These are phyloP conservation scores for Macadamia integrifolia DNA, from an alignment of 164 flowering plant genomes.

Conservation along the genomic window DNA sequence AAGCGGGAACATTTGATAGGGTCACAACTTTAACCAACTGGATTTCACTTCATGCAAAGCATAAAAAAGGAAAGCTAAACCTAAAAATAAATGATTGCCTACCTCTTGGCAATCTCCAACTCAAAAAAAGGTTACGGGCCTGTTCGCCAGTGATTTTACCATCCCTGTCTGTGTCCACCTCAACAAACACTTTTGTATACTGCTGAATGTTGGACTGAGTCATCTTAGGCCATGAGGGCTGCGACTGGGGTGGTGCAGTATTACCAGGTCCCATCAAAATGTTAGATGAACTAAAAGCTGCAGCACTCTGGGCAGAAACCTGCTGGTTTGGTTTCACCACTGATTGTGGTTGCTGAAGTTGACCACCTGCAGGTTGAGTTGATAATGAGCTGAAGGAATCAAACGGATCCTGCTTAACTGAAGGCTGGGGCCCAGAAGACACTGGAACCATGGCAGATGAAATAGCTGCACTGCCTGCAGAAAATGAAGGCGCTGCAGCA, in stretches of 20 bases:
- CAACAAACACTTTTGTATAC: constrained; percentile 78
- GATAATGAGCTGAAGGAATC: constrained; percentile 49
- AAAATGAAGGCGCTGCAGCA: constrained; percentile 23
- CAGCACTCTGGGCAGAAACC: constrained; percentile 29
- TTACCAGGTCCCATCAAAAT: constrained; percentile 37
- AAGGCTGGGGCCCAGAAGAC: constrained; percentile 41
- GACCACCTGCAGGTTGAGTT: constrained; percentile 36
- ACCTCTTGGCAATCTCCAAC: constrained; percentile 99
- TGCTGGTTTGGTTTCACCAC: constrained; percentile 35
- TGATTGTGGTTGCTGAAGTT: constrained; percentile 36
- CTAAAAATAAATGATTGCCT: neutral
- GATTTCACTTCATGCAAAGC: neutral
- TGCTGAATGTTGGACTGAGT: constrained; percentile 77
- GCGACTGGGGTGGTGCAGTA: constrained; percentile 46
- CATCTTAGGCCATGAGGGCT: constrained; percentile 85
- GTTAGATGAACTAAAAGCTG: constrained; percentile 29
- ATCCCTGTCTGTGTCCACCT: constrained; percentile 90
- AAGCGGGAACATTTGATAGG: too few relatives aligned
- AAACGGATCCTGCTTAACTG: constrained; percentile 43
- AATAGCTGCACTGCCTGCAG: constrained; percentile 32
- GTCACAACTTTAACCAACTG: neutral
- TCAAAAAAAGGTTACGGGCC: constrained; percentile 81
- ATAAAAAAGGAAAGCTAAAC: neutral
- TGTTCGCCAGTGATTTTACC: constrained; percentile 91
- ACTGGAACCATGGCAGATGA: constrained; percentile 44